phyloP scores from a whole-genome alignment of 2,329 filamentous ascomycete species.

The Alternaria sp. region DNA sequence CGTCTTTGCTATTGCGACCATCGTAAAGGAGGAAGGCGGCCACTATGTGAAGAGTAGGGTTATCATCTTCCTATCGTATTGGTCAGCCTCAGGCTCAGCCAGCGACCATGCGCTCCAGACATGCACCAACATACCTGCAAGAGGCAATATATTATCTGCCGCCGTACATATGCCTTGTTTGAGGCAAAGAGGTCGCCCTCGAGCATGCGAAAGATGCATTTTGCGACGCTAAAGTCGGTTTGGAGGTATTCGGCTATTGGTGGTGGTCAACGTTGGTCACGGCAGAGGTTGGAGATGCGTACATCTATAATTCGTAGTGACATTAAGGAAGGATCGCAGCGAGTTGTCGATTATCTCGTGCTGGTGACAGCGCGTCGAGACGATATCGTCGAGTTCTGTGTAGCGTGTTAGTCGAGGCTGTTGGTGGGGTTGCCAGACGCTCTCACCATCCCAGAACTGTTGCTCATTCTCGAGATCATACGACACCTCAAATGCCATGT shows the following conservation, averaged over 20 bases:
- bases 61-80: conserved; percentile 78
- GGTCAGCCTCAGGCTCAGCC: conserved; percentile 22
- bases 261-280: conserved; percentile 30
- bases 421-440: conserved; percentile 35
- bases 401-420: conserved; percentile 31
- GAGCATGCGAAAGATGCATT: conserved; percentile 81
- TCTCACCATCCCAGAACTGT: conserved; percentile 87
- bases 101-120: conserved; percentile 3
- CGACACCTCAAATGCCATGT: conserved; percentile 73
- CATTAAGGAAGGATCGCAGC: conserved; percentile 81
- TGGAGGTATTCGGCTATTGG: conserved; percentile 71
- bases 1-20: conserved; percentile 77
- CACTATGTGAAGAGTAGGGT: conserved; percentile 80
- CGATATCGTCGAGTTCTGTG: conserved; percentile 72
- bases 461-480: conserved; percentile 78
- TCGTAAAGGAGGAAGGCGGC: conserved; percentile 87
- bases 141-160: conserved; percentile 90
- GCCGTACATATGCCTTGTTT: conserved; percentile 86
- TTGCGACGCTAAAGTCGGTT: conserved; percentile 79
- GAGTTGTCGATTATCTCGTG: conserved; percentile 82
- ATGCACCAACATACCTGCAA: conserved; percentile 63
- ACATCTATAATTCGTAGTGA: conserved; percentile 78
- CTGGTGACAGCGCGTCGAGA: conserved; percentile 65
- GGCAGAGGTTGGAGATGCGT: conserved; percentile 19
- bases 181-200: conserved; percentile 75